A percentile compares a stretch with the other conserved stretches of the same genome.
These are phyloP conservation scores for Vararia minispora DNA, from an alignment of 768 basidiomycete species.

Conservation along the genomic window DNA sequence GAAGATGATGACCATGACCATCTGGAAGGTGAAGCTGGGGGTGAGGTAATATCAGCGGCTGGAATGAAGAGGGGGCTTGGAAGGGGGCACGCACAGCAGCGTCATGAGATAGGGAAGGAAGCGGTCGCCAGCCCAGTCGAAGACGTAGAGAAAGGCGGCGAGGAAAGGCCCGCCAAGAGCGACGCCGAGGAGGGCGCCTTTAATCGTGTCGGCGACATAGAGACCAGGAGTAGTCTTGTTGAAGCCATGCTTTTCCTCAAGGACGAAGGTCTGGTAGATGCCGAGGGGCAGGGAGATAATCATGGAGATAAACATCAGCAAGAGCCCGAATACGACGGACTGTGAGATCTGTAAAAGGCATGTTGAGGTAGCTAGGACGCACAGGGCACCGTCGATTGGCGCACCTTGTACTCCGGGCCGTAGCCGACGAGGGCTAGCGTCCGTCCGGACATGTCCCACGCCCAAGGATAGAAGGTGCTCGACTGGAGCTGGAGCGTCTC, in stretches of 20 bases:
- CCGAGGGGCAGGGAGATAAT: conserved; percentile 66
- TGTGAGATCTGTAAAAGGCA: conserved; percentile 55
- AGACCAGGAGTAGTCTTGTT: conserved; percentile 81
- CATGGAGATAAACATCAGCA: conserved; percentile 55
- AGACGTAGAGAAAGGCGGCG: conserved; percentile 77
- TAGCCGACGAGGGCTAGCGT: conserved; percentile 47
- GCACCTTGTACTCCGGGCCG: conserved; percentile 62
- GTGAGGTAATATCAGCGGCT: conserved; percentile 3
- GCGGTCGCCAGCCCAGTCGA: conserved; percentile 86
- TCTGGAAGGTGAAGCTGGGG: conserved; percentile 65
- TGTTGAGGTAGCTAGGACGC: neutral
- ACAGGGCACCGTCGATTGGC: conserved; percentile 8
- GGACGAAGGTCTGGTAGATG: conserved; percentile 82
- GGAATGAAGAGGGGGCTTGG: neutral
- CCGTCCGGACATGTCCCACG: conserved; percentile 58
- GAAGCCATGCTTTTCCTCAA: conserved; percentile 94
- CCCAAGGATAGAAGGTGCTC: conserved; percentile 67
- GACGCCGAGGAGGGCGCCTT: conserved; percentile 63
- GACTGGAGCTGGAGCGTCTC: conserved; percentile 63
- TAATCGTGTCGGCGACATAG: conserved; percentile 73
- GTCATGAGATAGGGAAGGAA: conserved; percentile 93
- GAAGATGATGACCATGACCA: conserved; percentile 74
- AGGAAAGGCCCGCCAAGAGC: conserved; percentile 78
- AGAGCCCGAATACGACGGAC: conserved; percentile 65
- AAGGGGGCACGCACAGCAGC: conserved; percentile 55